phyloP scores from a whole-genome alignment of 768 basidiomycete genomes.

The Naematelia aurantialba region DNA sequence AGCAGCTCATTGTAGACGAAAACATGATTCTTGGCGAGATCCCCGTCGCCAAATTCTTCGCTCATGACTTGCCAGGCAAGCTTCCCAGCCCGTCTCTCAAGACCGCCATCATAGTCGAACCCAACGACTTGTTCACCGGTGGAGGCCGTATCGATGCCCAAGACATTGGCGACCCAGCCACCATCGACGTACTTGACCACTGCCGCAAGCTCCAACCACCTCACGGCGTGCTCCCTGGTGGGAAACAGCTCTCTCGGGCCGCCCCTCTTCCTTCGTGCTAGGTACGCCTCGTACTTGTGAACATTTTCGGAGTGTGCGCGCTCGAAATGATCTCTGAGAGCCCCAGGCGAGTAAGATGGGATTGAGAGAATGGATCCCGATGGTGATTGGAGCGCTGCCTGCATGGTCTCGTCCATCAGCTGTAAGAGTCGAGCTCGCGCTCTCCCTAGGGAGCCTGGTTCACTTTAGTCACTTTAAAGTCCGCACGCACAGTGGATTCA shows the following conservation, averaged over 20 bases:
- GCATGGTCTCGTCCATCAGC: conserved; percentile 32
- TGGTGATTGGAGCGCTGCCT: conserved; percentile 13
- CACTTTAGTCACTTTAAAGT: background rate
- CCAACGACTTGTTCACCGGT: background rate
- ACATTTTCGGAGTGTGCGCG: conserved; percentile 21
- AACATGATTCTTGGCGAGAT: conserved; percentile 43
- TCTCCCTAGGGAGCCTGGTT: conserved; percentile 18
- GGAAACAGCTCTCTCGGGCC: conserved; percentile 41
- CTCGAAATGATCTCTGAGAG: conserved; percentile 16
- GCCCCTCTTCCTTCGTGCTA: conserved; percentile 27
- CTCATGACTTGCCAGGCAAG: conserved; percentile 46
- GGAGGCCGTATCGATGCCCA: conserved; percentile 23
- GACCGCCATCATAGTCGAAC: background rate
- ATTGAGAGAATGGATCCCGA: conserved; percentile 28
- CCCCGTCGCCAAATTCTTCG: conserved; percentile 47
- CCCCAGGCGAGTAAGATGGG: conserved; percentile 14
- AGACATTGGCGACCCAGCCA: conserved; percentile 31
- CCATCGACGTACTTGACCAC: conserved; percentile 49
- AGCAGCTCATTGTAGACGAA: conserved; percentile 37
- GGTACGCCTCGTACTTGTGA: conserved; percentile 32
- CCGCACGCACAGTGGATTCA: conserved; percentile 12
- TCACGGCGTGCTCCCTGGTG: conserved; percentile 24
- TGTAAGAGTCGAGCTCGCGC: conserved; percentile 25
- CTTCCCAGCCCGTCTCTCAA: conserved; percentile 23
- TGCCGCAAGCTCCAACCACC: conserved; percentile 36